Percentiles rank a stretch among this genome's conserved stretches.
These are phyloP conservation scores for Niebla homalea DNA, from an alignment of 495 filamentous ascomycete genomes.

Conservation along the genomic window DNA sequence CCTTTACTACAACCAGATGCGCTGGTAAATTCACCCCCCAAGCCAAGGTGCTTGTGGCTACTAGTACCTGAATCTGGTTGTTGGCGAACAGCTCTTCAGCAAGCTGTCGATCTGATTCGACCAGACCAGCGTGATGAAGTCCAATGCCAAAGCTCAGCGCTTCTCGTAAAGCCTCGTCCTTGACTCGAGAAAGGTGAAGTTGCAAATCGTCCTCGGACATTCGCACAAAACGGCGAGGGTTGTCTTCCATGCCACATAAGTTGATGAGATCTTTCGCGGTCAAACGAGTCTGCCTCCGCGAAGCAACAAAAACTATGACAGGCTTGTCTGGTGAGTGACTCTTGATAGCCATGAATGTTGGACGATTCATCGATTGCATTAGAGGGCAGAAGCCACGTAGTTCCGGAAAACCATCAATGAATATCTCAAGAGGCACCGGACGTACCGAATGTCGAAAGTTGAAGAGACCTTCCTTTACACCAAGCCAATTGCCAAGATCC, in stretches of 20 bases:
- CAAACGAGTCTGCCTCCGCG: slow-evolving; percentile 82
- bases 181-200: slow-evolving; percentile 66
- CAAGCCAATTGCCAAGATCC: slow-evolving; percentile 92
- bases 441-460: slow-evolving; percentile 98
- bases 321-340: slow-evolving; percentile 91
- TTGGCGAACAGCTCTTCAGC: slow-evolving; percentile 90
- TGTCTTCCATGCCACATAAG: slow-evolving; percentile 96
- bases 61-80: slow-evolving; percentile 94
- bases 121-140: slow-evolving; percentile 89
- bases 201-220: slow-evolving; percentile 94
- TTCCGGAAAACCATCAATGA: slow-evolving; percentile 94
- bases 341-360: slow-evolving; percentile 93
- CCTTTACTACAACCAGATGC: slow-evolving; percentile 94
- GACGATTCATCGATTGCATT: slow-evolving; percentile 99
- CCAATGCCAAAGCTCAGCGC: slow-evolving; percentile 93
- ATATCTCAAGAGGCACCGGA: slow-evolving; percentile 88
- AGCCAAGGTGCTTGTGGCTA: slow-evolving; percentile 92
- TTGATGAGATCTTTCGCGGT: slow-evolving; percentile 95
- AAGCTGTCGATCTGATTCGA: slow-evolving; percentile 83
- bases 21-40: slow-evolving; percentile 99
- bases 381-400: slow-evolving; percentile 90
- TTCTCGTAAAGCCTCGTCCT: slow-evolving; percentile 83
- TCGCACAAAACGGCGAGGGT: slow-evolving; percentile 77
- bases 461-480: slow-evolving; percentile 91
- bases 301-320: slow-evolving; percentile 96